These are phyloP conservation scores for Oryza nivara DNA, from an alignment of 176 grass and related monocot genomes.

Conservation along the genomic window DNA sequence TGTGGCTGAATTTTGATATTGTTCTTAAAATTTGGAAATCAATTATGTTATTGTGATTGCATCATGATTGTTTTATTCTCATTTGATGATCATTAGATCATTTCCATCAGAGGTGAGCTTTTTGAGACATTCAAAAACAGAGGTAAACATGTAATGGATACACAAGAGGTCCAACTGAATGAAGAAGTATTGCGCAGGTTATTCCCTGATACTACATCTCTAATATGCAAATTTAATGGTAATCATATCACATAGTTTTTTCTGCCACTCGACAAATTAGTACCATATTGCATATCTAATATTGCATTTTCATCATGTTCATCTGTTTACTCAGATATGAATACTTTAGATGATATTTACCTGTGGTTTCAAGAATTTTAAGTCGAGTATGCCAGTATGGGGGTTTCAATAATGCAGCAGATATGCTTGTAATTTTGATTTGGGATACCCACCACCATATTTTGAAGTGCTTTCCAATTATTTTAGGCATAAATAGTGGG, in stretches of 20 bases:
- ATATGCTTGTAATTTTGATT: constrained; percentile 18
- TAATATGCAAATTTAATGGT: constrained; percentile 30
- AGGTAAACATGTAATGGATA: constrained; percentile 87
- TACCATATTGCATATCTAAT: not conserved
- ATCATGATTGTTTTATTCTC: constrained; percentile 27
- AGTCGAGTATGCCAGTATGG: not conserved
- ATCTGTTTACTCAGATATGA: constrained; percentile 30
- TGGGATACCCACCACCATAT: not conserved
- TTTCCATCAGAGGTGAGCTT: constrained; percentile 93
- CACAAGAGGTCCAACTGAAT: constrained; percentile 81
- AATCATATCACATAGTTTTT: not conserved
- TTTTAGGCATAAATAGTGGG: not conserved
- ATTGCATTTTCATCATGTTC: not conserved
- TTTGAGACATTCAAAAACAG: constrained; percentile 94
- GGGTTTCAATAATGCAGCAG: not conserved
- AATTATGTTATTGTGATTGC: constrained; percentile 14
- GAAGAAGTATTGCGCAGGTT: constrained; percentile 88
- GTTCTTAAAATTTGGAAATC: constrained; percentile 32
- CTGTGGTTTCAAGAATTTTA: not conserved
- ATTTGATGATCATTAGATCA: constrained; percentile 63
- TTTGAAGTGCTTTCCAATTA: not conserved
- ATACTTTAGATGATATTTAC: not conserved
- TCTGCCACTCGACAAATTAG: constrained; percentile 15
- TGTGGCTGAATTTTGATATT: not conserved
- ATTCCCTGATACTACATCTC: constrained; percentile 1